Percentiles rank a stretch among this genome's conserved stretches.
phyloP scores from a whole-genome alignment of 2,329 filamentous ascomycete genomes.

The Bretziella fagacearum region DNA sequence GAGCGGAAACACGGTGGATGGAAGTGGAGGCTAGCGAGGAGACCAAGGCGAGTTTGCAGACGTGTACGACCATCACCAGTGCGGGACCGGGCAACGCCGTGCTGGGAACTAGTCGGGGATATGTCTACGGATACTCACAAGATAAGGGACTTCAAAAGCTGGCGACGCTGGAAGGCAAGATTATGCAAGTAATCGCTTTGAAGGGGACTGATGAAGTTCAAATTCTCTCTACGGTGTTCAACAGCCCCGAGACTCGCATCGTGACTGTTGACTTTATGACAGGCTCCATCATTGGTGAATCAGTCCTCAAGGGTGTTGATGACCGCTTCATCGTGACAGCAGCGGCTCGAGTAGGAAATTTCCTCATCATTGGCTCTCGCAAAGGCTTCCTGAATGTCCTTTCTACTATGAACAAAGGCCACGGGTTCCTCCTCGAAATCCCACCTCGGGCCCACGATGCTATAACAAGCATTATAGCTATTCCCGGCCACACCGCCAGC shows the following conservation, averaged over 20 bases:
- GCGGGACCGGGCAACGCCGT: conserved; percentile 26
- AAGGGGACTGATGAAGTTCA: conserved; percentile 19
- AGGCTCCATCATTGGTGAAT: conserved; percentile 19
- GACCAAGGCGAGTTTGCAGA: conserved; percentile 25
- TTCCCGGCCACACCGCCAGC: conserved; percentile 21
- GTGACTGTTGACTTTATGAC: conserved; percentile 25
- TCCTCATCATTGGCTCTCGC: conserved; percentile 38
- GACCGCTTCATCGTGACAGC: conserved; percentile 33
- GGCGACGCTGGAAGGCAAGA: conserved; percentile 28
- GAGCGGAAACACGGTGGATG: conserved; percentile 24
- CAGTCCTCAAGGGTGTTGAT: conserved; percentile 26
- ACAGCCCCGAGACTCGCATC: conserved; percentile 27
- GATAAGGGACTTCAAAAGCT: conserved; percentile 22
- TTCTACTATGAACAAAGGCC: conserved; percentile 6
- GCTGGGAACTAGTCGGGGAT: conserved; percentile 32
- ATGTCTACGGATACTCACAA: conserved; percentile 29
- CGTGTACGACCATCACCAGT: conserved; percentile 31
- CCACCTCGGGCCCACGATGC: conserved; percentile 29
- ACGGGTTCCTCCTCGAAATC: conserved; percentile 10
- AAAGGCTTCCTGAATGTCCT: conserved; percentile 32
- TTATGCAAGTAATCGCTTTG: conserved; percentile 32
- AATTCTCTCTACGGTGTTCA: conserved; percentile 31
- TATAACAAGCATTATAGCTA: conserved; percentile 47
- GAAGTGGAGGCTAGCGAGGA: conserved; percentile 24
- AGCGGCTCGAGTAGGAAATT: conserved; percentile 25